Conservation (phyloP, 2,329 filamentous ascomycete species). For the Stachybotrys elegans region DNA sequence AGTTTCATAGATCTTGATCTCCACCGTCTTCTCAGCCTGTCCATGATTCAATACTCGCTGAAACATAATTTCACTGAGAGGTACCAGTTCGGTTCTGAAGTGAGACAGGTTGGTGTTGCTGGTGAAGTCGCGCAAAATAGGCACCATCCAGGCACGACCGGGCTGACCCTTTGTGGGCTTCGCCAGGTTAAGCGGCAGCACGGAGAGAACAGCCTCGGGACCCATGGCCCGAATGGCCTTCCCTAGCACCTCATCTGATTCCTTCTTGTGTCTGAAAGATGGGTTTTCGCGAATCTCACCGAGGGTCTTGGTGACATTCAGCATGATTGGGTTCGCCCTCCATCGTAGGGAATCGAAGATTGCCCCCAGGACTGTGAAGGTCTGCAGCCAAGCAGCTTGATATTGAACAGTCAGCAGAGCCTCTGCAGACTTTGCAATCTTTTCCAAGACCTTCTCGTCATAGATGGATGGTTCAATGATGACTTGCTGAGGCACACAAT, state of each 20-base stretch:
- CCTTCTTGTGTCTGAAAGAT: constrained; percentile 88
- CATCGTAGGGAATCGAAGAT: constrained; percentile 86
- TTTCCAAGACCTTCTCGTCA: constrained; percentile 85
- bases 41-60: constrained; percentile 83
- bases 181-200: constrained; percentile 80
- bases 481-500: constrained; percentile 78
- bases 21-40: constrained; percentile 81
- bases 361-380: constrained; percentile 80
- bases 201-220: constrained; percentile 73
- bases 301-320: constrained; percentile 69
- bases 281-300: constrained; percentile 85
- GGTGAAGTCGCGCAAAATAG: constrained; percentile 81
- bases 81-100: constrained; percentile 81
- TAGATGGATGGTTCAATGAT: constrained; percentile 86
- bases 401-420: constrained; percentile 83
- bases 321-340: constrained; percentile 74
- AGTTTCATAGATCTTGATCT: constrained; percentile 96
- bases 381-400: constrained; percentile 90
- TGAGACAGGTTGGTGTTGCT: constrained; percentile 83
- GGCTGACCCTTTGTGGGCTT: constrained; percentile 72
- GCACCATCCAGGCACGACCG: constrained; percentile 91
- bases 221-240: constrained; percentile 88
- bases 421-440: constrained; percentile 67
- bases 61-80: constrained; percentile 85
- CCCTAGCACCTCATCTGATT: constrained; percentile 85